Conservation (phyloP, 495 filamentous ascomycete genomes). For the Talaromyces wortmannii region DNA sequence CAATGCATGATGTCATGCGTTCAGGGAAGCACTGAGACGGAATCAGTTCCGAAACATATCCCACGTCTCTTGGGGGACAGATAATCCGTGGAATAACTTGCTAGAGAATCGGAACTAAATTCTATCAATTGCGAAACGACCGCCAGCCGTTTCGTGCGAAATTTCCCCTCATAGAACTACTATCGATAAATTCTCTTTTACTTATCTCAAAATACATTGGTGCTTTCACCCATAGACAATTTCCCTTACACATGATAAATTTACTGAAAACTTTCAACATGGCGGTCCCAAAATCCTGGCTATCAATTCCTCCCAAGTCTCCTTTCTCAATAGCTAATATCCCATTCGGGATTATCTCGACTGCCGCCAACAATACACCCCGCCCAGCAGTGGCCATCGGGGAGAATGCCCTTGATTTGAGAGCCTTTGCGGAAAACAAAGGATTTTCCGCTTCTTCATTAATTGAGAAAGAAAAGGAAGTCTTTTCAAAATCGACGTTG, state of each 20-base stretch:
- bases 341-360: slow-evolving; percentile 84
- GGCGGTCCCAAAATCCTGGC: slow-evolving; percentile 45
- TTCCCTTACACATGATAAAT: no score
- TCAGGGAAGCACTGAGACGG: neutral
- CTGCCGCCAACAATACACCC: slow-evolving; percentile 44
- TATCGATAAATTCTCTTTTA: no score
- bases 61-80: neutral
- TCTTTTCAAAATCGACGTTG: slow-evolving; percentile 60
- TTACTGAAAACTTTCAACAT: no score
- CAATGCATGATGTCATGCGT: no score
- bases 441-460: slow-evolving; percentile 42
- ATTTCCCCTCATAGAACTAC: no score
- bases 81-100: neutral
- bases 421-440: slow-evolving; percentile 47
- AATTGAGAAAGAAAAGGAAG: slow-evolving; percentile 46
- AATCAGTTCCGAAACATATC: neutral
- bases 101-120: no score
- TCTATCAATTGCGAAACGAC: no score
- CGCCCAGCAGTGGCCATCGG: slow-evolving; percentile 69
- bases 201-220: no score
- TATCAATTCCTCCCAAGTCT: slow-evolving; percentile 53
- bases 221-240: no score
- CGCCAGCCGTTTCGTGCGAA: no score
- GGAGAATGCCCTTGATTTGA: slow-evolving; percentile 67
- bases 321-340: slow-evolving; percentile 86